A percentile compares a stretch with the other conserved stretches of the same genome.
phyloP scores from a whole-genome alignment of 306 rosid genomes.

The Cicer yamashitae region DNA sequence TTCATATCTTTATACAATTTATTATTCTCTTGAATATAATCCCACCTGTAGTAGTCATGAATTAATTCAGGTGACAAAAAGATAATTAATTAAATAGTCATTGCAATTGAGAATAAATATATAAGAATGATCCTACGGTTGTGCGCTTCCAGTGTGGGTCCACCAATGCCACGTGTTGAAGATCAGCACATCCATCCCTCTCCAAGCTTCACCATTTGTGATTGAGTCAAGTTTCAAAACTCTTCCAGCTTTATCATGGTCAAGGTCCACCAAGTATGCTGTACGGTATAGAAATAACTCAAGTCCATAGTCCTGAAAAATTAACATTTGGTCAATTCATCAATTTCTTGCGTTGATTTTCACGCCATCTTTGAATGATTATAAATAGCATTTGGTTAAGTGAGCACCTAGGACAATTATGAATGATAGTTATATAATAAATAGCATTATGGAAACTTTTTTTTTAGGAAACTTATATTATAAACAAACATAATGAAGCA shows the following conservation, averaged over 20 bases:
- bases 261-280: constrained; percentile 80
- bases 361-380: no score
- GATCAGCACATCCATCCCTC: constrained; percentile 76
- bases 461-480: constrained; percentile 17
- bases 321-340: no score
- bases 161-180: constrained; percentile 99
- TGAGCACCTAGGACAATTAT: no score
- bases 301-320: constrained; percentile 65
- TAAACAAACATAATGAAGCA: constrained; percentile 42
- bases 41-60: constrained; percentile 60
- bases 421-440: no score
- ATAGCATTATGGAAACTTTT: no score
- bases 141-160: constrained; percentile 84
- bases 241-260: constrained; percentile 62
- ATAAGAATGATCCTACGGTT: constrained; percentile 64
- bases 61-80: neutral
- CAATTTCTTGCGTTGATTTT: no score
- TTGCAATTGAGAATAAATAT: neutral
- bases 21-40: constrained; percentile 64
- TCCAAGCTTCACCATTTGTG: constrained; percentile 72
- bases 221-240: constrained; percentile 87
- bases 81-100: neutral
- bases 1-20: constrained; percentile 81
- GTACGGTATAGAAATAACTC: constrained; percentile 66
- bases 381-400: no score